A percentile compares a stretch with the other conserved stretches of the same genome.
Evolutionary conservation across 768 basidiomycete species (phyloP).

Genomic region (Myochromella boudieri): DNA sequence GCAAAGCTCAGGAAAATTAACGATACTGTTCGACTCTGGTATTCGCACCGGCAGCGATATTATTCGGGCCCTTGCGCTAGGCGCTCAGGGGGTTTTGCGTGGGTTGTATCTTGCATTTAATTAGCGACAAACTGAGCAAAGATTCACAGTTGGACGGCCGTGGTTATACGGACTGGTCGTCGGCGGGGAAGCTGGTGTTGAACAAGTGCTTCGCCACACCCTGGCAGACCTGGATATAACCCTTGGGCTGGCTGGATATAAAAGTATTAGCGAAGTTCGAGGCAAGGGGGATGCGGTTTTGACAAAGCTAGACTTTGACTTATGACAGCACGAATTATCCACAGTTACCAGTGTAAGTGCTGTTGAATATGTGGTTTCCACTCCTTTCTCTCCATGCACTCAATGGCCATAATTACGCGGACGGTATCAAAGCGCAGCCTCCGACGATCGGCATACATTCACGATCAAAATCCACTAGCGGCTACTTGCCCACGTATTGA

Average conservation of each 20-base stretch:
- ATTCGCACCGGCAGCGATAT: constrained; percentile 84
- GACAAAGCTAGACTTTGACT: constrained; percentile 36
- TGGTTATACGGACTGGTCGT: constrained; percentile 72
- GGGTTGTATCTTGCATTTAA: too few relatives aligned
- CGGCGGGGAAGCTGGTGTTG: constrained; percentile 71
- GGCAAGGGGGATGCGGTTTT: constrained; percentile 56
- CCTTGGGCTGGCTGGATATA: constrained; percentile 62
- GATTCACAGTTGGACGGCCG: constrained; percentile 74
- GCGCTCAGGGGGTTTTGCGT: constrained; percentile 81
- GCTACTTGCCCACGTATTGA: too few relatives aligned
- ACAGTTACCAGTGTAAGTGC: too few relatives aligned
- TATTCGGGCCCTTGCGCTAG: constrained; percentile 81
- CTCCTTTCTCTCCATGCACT: too few relatives aligned
- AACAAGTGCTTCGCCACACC: constrained; percentile 67
- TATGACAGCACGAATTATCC: too few relatives aligned
- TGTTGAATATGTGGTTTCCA: too few relatives aligned
- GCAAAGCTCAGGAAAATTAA: constrained; percentile 59
- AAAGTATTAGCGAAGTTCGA: constrained; percentile 57
- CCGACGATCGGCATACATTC: too few relatives aligned
- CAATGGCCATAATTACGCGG: too few relatives aligned
- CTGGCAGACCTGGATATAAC: constrained; percentile 69
- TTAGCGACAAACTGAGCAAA: too few relatives aligned
- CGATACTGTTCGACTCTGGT: constrained; percentile 77
- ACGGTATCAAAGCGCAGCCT: too few relatives aligned
- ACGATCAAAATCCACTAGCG: too few relatives aligned